Conservation (phyloP, 306 rosid species). For the Amphicarpaea edgeworthii region DNA sequence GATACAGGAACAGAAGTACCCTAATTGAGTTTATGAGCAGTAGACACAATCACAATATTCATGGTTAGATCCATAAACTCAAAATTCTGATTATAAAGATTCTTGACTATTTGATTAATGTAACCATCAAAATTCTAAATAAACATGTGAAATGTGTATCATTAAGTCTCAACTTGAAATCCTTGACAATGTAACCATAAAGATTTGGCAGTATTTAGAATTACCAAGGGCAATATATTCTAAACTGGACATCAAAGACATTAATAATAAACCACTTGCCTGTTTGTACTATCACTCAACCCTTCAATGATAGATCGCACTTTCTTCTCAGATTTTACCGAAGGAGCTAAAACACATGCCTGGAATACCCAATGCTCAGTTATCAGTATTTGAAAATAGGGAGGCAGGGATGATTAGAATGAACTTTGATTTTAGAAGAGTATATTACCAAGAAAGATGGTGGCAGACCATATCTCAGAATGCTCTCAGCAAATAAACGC, state of each 20-base stretch:
- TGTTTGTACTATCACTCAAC: slow-evolving; percentile 73
- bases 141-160: too few species aligned
- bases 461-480: slow-evolving; percentile 94
- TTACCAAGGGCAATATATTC: not conserved
- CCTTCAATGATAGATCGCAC: slow-evolving; percentile 87
- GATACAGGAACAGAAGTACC: slow-evolving; percentile 11
- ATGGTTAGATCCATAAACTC: not conserved
- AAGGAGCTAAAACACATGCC: slow-evolving; percentile 90
- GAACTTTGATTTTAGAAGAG: slow-evolving; percentile 40
- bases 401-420: not conserved
- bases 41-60: slow-evolving; percentile 2
- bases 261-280: slow-evolving; percentile 63
- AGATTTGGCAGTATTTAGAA: slow-evolving; percentile 32
- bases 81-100: too few species aligned
- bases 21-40: slow-evolving; percentile 19
- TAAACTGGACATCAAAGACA: slow-evolving; percentile 21
- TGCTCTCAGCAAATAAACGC: slow-evolving; percentile 85
- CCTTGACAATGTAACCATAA: too few species aligned
- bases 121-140: too few species aligned
- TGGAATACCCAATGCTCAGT: slow-evolving; percentile 50
- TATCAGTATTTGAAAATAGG: slow-evolving; percentile 11
- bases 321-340: slow-evolving; percentile 81
- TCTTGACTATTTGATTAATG: too few species aligned
- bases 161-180: too few species aligned
- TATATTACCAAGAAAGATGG: slow-evolving; percentile 82